Base-by-base conservation (phyloP, 2,329 filamentous ascomycete genomes). In the Lasiodiplodia hormozganensis region DNA sequence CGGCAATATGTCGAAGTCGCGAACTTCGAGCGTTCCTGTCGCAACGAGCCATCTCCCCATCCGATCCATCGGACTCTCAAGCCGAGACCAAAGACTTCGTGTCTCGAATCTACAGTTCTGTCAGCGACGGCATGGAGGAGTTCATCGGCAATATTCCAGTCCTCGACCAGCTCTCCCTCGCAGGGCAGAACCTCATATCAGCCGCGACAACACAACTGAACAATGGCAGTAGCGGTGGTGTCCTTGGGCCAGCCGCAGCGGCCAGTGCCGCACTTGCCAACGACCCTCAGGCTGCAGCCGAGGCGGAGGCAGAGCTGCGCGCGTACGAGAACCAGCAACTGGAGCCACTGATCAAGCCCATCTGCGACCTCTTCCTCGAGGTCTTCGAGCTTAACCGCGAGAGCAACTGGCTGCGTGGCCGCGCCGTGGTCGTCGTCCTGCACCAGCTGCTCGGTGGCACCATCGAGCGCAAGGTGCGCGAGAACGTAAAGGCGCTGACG, bases 51-150 rank as follows among this genome's bases (percentile, higher is more conserved):
- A 92, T 93, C 47, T 89, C 93, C 53, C 87, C 89, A 3, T 87
- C 87, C 66, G 86, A 89, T 31, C 80, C 88, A 60, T 86, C 86
- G 64, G 88, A 91, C 66, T 88, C 88, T 74, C 92, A 92, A 79
- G 70, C 91, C 87, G 77, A 87, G 80, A 78, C 80, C 5, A 82
- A 81, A 78, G 92, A 98, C 77, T 94, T 99, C 78, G 96, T 99
- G 71, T 94, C 93, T 0, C 90, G 96, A 4, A 89, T 99, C 58
- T 99, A 98, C 81, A 96, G 96, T 77, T 98, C 95, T 0, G 95
- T 99, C 25, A 92, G 95, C 0, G 96, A 99, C 76, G 96, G 96
- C 40, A 96, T 99, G 91, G 96, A 99, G 77, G 96, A 99, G 74
- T 96, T 99, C 67, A 84, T 99, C 3, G 96, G 96, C 68, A 98